A percentile compares a stretch with the other conserved stretches of the same genome.
These are phyloP conservation scores for Eucalyptus globulus DNA, from an alignment of 345 rosid genomes.

Conservation along the genomic window DNA sequence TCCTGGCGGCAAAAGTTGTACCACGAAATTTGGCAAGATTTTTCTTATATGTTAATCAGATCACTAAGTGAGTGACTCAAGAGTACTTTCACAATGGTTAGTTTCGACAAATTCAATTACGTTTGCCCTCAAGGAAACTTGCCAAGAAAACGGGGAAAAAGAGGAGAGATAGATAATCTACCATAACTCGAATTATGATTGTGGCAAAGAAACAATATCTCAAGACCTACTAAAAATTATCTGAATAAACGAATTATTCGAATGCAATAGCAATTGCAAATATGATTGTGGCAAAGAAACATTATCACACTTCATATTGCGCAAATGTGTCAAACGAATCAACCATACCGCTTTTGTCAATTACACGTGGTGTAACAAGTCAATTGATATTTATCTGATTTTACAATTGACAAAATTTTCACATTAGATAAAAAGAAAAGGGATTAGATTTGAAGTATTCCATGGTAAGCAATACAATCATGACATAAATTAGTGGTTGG, in stretches of 20 bases:
- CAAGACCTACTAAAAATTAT: neutral
- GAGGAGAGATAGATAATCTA: neutral
- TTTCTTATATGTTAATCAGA: neutral
- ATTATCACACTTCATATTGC: neutral
- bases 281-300: accelerated
- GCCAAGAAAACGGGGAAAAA: neutral
- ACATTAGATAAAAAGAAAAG: neutral
- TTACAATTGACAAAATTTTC: neutral
- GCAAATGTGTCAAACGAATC: accelerated
- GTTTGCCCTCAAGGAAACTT: neutral
- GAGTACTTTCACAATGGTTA: neutral
- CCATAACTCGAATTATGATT: too few relatives aligned
- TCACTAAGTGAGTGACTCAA: neutral
- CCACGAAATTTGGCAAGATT: neutral
- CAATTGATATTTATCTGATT: accelerated
- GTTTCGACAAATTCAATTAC: neutral
- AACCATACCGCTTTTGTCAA: accelerated
- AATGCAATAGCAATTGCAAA: accelerated
- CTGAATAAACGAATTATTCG: neutral
- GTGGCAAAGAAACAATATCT: too few relatives aligned
- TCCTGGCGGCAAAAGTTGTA: neutral
- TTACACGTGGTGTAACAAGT: accelerated
- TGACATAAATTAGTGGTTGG: neutral
- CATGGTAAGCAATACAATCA: neutral
- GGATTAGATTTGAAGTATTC: neutral